A percentile compares a stretch with the other conserved stretches of the same genome.
phyloP scores from a whole-genome alignment of 257 asterid species.

The Marsdenia floribunda region DNA sequence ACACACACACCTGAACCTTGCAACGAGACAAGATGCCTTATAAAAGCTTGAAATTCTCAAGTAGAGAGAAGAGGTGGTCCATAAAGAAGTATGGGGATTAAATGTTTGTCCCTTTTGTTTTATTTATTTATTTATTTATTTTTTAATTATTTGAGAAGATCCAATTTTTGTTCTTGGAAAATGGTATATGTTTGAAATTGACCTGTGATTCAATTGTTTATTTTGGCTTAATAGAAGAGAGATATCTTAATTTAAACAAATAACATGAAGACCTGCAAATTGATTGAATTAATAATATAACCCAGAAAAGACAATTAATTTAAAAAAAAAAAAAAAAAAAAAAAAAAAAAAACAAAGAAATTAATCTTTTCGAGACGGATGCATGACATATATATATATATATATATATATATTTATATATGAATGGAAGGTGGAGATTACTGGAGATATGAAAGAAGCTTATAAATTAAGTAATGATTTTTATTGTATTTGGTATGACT shows the following conservation, averaged over 20 bases:
- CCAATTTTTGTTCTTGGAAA: background rate
- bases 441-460: background rate
- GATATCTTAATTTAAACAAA: too few species aligned
- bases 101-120: background rate
- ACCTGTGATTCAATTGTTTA: background rate
- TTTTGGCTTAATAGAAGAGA: too few species aligned
- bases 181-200: background rate
- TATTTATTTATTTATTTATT: background rate
- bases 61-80: background rate
- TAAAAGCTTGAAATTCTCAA: background rate
- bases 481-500: background rate
- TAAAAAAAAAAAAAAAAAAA: background rate
- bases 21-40: constrained; percentile 4
- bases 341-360: background rate
- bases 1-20: background rate
- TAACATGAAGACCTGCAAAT: background rate
- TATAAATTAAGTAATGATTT: background rate
- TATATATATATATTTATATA: background rate
- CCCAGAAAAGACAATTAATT: background rate
- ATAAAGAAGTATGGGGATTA: background rate
- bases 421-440: background rate
- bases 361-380: constrained; percentile 1
- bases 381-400: background rate
- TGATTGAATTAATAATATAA: background rate
- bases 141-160: background rate